Conservation (phyloP, 306 rosid species). For the Cucumis hystrix region DNA sequence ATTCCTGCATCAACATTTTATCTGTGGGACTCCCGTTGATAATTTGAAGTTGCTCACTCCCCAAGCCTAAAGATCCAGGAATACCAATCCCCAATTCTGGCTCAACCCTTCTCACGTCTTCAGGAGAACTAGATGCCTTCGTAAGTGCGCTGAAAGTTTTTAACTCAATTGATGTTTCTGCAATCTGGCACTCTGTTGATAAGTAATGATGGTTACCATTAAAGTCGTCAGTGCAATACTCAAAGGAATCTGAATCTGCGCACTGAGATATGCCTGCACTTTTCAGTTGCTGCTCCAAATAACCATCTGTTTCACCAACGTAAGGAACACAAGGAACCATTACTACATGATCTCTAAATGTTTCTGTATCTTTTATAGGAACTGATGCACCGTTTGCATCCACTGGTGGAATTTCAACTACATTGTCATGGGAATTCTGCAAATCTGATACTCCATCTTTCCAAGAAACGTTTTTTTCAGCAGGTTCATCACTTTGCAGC, state of each 20-base stretch:
- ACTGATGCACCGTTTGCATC: slow-evolving; percentile 4
- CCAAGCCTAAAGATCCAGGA: slow-evolving; percentile 17
- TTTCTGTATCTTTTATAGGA: slow-evolving; percentile 12
- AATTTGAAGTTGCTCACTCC: slow-evolving; percentile 22
- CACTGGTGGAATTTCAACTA: slow-evolving; percentile 14
- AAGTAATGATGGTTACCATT: slow-evolving; percentile 7
- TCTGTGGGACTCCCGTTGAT: slow-evolving; percentile 9
- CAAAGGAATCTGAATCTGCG: slow-evolving; percentile 21
- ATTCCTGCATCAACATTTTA: slow-evolving; percentile 18
- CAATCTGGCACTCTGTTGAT: slow-evolving; percentile 19
- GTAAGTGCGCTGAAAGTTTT: slow-evolving; percentile 15
- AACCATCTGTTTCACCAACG: slow-evolving; percentile 17
- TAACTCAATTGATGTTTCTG: slow-evolving; percentile 10
- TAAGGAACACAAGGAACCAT: slow-evolving; percentile 22
- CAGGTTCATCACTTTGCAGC: slow-evolving; percentile 10
- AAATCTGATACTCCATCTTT: slow-evolving; percentile 12
- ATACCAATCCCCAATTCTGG: slow-evolving; percentile 7
- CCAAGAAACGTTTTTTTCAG: slow-evolving; percentile 13
- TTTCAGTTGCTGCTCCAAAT: slow-evolving; percentile 9
- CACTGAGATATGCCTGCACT: slow-evolving; percentile 15
- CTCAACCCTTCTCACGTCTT: slow-evolving; percentile 43
- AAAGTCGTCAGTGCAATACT: slow-evolving; percentile 12
- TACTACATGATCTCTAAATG: slow-evolving; percentile 13
- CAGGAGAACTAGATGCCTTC: slow-evolving; percentile 29
- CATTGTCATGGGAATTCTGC: slow-evolving; percentile 15